These are phyloP conservation scores for Zasmidium cellare DNA, from an alignment of 2,329 filamentous ascomycete genomes.

Conservation along the genomic window DNA sequence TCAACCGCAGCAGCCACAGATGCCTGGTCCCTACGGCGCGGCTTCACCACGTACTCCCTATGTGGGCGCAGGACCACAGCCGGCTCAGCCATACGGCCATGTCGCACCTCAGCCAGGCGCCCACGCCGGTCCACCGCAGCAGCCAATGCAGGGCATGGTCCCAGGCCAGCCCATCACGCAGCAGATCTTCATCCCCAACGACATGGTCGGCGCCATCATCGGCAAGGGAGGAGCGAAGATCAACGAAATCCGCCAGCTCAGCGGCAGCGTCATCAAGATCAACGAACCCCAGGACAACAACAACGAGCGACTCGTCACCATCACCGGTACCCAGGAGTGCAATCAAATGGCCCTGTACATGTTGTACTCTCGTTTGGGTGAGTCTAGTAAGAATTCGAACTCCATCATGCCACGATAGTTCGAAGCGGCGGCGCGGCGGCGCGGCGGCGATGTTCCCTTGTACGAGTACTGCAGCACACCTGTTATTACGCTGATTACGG, in stretches of 20 bases:
- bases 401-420: conserved; percentile 35
- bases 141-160: conserved; percentile 69
- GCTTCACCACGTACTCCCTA: conserved; percentile 73
- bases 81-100: conserved; percentile 61
- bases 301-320: conserved; percentile 95
- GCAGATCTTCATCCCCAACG: conserved; percentile 98
- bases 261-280: conserved; percentile 98
- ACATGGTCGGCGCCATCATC: conserved; percentile 99
- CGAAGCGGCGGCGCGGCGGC: not conserved
- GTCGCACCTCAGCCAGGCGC: conserved; percentile 56
- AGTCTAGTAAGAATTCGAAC: conserved; percentile 47
- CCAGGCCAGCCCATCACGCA: conserved; percentile 87
- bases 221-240: conserved; percentile 98
- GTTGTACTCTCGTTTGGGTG: conserved; percentile 95
- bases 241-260: conserved; percentile 96
- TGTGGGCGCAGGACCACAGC: conserved; percentile 75
- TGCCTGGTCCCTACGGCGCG: conserved; percentile 76
- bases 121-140: conserved; percentile 69
- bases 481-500: not conserved
- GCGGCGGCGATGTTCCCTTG: not conserved
- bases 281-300: conserved; percentile 99
- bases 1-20: conserved; percentile 48
- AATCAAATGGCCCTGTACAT: conserved; percentile 99
- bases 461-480: conserved; percentile 2
- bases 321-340: conserved; percentile 95